phyloP scores from a whole-genome alignment of 1,284 basidiomycete species.

The Cutaneotrichosporon mucoides region DNA sequence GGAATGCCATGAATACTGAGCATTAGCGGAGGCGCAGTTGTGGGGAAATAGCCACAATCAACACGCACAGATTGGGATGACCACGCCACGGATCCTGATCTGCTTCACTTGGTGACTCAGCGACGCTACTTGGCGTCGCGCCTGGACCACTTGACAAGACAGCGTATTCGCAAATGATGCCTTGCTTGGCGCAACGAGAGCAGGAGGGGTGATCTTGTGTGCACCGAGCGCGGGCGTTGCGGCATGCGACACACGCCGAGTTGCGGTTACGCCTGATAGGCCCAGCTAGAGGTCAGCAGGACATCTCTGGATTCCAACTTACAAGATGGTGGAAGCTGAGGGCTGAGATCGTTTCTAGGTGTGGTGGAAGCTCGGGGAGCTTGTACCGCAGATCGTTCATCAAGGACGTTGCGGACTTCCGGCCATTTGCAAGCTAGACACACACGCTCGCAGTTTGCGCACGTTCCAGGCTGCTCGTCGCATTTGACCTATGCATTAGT shows the following conservation, averaged over 20 bases:
- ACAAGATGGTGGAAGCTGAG: conserved; percentile 6
- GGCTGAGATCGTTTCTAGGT: not conserved
- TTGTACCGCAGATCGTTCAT: conserved; percentile 5
- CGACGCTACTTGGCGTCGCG: conserved; percentile 13
- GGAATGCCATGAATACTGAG: conserved; percentile 16
- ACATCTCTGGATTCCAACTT: not conserved
- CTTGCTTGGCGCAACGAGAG: conserved; percentile 9
- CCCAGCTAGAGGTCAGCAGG: conserved; percentile 9
- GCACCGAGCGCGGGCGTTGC: conserved; percentile 8
- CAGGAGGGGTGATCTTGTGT: conserved; percentile 16
- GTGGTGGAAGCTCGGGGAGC: not conserved
- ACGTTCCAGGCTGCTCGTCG: conserved; percentile 22
- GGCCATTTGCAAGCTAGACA: conserved; percentile 22
- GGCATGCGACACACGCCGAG: conserved; percentile 9
- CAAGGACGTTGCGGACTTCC: conserved; percentile 15
- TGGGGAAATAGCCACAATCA: not conserved
- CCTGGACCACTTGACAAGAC: not conserved
- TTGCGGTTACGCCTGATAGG: conserved; percentile 14
- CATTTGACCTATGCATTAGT: conserved; percentile 21
- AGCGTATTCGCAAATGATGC: conserved; percentile 13
- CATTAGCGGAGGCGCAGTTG: not conserved
- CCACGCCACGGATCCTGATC: not conserved
- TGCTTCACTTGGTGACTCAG: conserved; percentile 9
- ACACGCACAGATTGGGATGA: not conserved
- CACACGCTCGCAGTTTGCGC: conserved; percentile 24